Evolutionary conservation across 441 rosid species (phyloP).

Genomic region (Hura crepitans): DNA sequence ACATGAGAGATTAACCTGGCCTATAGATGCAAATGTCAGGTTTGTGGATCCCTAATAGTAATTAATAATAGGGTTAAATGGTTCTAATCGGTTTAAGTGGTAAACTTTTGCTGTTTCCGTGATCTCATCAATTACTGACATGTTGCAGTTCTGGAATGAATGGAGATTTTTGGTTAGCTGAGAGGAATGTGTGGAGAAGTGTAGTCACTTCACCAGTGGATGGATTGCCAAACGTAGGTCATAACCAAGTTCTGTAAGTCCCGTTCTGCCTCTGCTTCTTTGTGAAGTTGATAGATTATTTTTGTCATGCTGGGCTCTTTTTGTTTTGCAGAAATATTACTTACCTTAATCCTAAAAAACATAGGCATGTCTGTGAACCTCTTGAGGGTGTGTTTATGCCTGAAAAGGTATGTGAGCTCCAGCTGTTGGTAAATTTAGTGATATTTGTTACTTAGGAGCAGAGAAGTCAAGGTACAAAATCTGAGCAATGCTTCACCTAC

Average conservation of each 20-base stretch:
- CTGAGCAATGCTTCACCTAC: neutral
- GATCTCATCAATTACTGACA: slow-evolving; percentile 18
- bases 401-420: slow-evolving; percentile 51
- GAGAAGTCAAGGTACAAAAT: neutral
- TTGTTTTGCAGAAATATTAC: slow-evolving; percentile 60
- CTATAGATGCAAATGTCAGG: slow-evolving; percentile 63
- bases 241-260: slow-evolving; percentile 70
- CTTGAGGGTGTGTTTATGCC: slow-evolving; percentile 68
- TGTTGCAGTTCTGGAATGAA: slow-evolving; percentile 81
- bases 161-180: slow-evolving; percentile 64
- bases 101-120: slow-evolving; percentile 21
- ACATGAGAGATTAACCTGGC: slow-evolving; percentile 37
- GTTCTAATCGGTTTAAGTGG: neutral
- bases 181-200: slow-evolving; percentile 50
- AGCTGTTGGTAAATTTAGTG: slow-evolving; percentile 5
- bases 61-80: slow-evolving; percentile 2
- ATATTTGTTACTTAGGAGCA: slow-evolving; percentile 5
- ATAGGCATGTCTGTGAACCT: slow-evolving; percentile 59
- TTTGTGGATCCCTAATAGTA: slow-evolving; percentile 28
- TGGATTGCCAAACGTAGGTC: slow-evolving; percentile 57
- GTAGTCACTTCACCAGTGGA: slow-evolving; percentile 55
- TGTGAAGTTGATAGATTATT: slow-evolving; percentile 13
- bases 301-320: slow-evolving; percentile 14
- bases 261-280: slow-evolving; percentile 19
- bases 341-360: slow-evolving; percentile 51